Evolutionary conservation across 1,284 basidiomycete genomes (phyloP).

Genomic region (Microbotryum silenes-acaulis): DNA sequence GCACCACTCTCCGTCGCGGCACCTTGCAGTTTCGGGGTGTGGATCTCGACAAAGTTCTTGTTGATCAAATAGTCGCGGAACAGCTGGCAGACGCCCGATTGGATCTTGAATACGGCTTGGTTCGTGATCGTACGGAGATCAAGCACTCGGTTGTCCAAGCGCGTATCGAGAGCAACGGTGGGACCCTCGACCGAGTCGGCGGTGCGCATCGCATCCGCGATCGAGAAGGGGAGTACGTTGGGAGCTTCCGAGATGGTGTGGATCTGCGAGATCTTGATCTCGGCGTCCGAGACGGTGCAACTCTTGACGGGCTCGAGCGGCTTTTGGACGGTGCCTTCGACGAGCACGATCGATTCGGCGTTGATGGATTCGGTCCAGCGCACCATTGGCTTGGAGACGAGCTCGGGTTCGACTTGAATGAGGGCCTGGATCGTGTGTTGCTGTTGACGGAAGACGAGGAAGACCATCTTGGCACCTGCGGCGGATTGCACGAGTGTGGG

Average conservation of each 20-base stretch:
- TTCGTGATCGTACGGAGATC: constrained; percentile 93
- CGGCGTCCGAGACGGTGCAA: constrained; percentile 77
- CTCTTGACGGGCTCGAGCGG: constrained; percentile 85
- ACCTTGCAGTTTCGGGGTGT: constrained; percentile 94
- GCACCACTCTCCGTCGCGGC: constrained; percentile 96
- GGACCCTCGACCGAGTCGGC: constrained; percentile 24
- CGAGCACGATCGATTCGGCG: constrained; percentile 84
- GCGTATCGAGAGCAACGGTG: constrained; percentile 74
- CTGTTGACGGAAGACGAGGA: constrained; percentile 84
- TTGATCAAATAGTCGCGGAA: constrained; percentile 79
- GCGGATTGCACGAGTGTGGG: background rate
- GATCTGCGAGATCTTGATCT: constrained; percentile 73
- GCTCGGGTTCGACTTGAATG: constrained; percentile 64
- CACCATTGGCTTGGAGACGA: constrained; percentile 94
- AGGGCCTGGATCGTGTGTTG: constrained; percentile 84
- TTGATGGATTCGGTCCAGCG: constrained; percentile 78
- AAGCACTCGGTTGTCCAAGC: constrained; percentile 89
- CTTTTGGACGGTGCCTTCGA: constrained; percentile 72
- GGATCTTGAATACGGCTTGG: constrained; percentile 90
- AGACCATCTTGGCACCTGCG: constrained; percentile 74
- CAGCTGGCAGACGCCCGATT: constrained; percentile 75
- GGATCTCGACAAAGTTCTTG: constrained; percentile 84
- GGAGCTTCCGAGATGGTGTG: constrained; percentile 71
- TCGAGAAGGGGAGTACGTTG: constrained; percentile 69
- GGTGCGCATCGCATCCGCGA: constrained; percentile 69